A percentile compares a stretch with the other conserved stretches of the same genome.
Conservation (phyloP, 2,329 filamentous ascomycete species). For the Pseudogymnoascus sp. region DNA sequence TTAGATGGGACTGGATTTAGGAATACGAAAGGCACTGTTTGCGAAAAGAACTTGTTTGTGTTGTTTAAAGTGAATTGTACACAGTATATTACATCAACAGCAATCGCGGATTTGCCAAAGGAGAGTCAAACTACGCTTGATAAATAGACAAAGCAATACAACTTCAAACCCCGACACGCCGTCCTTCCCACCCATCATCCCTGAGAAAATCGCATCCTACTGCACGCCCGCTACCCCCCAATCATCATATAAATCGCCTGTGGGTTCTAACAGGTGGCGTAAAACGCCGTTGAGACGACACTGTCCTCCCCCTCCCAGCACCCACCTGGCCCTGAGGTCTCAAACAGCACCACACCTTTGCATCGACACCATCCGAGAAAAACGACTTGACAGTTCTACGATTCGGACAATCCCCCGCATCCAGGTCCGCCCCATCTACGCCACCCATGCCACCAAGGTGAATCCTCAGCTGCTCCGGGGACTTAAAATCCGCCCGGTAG, state of each 20-base stretch:
- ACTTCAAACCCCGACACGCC: not conserved
- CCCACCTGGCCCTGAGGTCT: not conserved
- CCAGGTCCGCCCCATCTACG: not conserved
- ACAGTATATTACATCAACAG: not conserved
- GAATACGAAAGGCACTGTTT: conserved; percentile 6
- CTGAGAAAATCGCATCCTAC: not conserved
- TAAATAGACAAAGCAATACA: not conserved
- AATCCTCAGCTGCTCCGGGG: not conserved
- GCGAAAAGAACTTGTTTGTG: not conserved
- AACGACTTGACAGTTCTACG: not conserved
- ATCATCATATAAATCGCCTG: not conserved
- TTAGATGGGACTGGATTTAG: conserved; percentile 3
- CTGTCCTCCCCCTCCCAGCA: not conserved
- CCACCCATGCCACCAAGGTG: no score
- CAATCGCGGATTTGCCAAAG: not conserved
- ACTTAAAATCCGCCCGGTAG: not conserved
- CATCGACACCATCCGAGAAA: not conserved
- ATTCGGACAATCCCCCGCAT: not conserved
- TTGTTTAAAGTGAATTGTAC: not conserved
- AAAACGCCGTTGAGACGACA: not conserved
- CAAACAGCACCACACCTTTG: not conserved
- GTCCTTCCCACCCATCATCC: not conserved
- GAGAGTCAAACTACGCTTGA: not conserved
- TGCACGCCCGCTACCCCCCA: not conserved
- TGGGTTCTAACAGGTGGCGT: not conserved